Base-by-base conservation (phyloP, 1,139 yeast species). In the Saccharomyces hybrid region DNA sequence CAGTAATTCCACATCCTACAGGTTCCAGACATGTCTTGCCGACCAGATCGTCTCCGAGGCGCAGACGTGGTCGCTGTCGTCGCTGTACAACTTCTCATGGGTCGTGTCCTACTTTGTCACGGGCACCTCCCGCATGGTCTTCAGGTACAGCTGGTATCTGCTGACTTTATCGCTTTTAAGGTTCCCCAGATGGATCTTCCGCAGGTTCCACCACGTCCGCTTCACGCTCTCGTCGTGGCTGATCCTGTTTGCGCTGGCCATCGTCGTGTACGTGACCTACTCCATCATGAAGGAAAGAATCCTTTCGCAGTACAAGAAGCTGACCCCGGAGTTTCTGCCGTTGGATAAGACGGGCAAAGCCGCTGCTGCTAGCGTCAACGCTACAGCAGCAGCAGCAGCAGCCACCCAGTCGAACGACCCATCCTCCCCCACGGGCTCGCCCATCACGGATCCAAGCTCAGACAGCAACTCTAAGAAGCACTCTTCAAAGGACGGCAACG, bases 251-350 rank as follows among this genome's bases (percentile, higher is more conserved):
- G 28, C 55, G 38, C 56, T 58, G 20, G 50, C 54, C 23, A 28
- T 59, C 34, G 34, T 55, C 9, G 44, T 54, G 5, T 54, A 50
- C 23, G 49, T 53, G 23, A 56, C 55, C 20, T 57, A 59, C 47
- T 53, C 56, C 48, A 44, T 57, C 26, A 51, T 59, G 60, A 57
- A 57, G 47, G 59, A 55, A n/a, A 57, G 54, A 47, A 58, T 57
- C 49, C 55, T 59, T 26, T 57, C 58, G 16, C 59, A 59, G 54
- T 59, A 59, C 51, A 57, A 57, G 50, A 52, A 54, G 2, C 31
- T 56, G 46, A 47, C 55, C 13, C 51, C 59, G 5, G 60, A 56
- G 25, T 30, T 46, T 13, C 7, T 46, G 48, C 31, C 48, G 31
- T 55, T 57, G 38, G 41, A 52, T 8, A 52, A 53, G 32, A 14